Percentiles rank a stretch among this genome's conserved stretches.
phyloP scores from a whole-genome alignment of 2,329 filamentous ascomycete genomes.

The Apiospora kogelbergensis region DNA sequence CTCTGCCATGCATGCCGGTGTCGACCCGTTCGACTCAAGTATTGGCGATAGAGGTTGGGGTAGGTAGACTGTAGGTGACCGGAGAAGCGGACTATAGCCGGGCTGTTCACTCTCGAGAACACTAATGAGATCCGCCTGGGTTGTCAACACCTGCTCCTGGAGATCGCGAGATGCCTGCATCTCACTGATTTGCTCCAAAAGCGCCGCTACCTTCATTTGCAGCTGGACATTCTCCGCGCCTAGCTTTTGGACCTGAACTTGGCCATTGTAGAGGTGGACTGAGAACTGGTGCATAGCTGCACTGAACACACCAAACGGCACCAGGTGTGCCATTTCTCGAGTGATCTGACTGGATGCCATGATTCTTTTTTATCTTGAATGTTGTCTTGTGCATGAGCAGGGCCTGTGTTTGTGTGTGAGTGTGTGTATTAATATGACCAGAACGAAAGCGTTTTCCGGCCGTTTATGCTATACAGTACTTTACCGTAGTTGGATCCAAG shows the following conservation, averaged over 20 bases:
- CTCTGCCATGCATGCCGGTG: no score
- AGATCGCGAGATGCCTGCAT: constrained; percentile 2
- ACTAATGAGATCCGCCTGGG: neutral
- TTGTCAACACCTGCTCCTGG: constrained; percentile 3
- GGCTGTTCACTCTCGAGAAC: neutral
- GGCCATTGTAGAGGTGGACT: constrained; percentile 1
- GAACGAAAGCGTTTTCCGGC: neutral
- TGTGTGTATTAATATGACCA: neutral
- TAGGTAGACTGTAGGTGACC: no score
- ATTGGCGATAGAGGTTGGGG: no score
- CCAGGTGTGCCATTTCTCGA: neutral
- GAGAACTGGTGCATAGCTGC: neutral
- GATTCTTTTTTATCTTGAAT: neutral
- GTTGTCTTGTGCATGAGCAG: neutral
- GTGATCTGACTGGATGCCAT: neutral
- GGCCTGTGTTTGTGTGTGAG: neutral
- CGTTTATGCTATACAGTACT: neutral
- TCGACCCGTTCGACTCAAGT: neutral
- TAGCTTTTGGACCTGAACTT: neutral
- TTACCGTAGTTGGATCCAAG: neutral
- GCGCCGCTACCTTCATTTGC: neutral
- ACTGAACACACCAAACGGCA: neutral
- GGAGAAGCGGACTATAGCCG: no score
- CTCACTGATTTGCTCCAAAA: neutral
- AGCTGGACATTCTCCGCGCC: neutral